phyloP scores from a whole-genome alignment of 257 asterid genomes.

The Henckelia pumila region DNA sequence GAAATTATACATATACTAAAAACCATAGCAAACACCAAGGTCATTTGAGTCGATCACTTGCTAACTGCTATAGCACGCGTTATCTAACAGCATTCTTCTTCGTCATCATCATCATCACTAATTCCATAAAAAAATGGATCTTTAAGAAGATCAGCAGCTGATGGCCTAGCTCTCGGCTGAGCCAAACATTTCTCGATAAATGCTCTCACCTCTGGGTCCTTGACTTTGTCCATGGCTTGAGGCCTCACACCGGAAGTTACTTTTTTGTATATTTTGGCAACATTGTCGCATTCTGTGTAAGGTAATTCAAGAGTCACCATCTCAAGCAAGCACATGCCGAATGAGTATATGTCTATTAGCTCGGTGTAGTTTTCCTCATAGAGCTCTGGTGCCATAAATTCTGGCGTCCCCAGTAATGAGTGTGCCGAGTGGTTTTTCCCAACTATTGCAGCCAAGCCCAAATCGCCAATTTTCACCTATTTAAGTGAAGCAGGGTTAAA shows the following conservation, averaged over 20 bases:
- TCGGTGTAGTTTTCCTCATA: conserved; percentile 49
- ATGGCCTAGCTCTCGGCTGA: conserved; percentile 39
- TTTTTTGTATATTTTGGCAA: conserved; percentile 45
- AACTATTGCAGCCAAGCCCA: conserved; percentile 40
- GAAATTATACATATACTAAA: not conserved
- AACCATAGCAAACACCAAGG: not conserved
- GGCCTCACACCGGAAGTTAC: conserved; percentile 49
- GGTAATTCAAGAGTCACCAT: conserved; percentile 51
- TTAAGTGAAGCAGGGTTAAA: not conserved
- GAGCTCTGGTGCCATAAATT: conserved; percentile 52
- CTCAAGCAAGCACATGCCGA: conserved; percentile 46
- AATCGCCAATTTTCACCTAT: conserved; percentile 48
- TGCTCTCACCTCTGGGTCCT: conserved; percentile 28
- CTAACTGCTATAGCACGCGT: not conserved
- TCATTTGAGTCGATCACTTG: not conserved
- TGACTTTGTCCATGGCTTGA: conserved; percentile 37
- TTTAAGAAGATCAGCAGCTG: conserved; percentile 41
- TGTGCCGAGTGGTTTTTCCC: conserved; percentile 48
- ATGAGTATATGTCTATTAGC: conserved; percentile 46
- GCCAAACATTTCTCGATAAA: conserved; percentile 41
- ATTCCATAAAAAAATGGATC: conserved; percentile 38
- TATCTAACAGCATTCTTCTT: too few species aligned
- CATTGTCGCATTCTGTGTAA: conserved; percentile 40
- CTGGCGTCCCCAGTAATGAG: conserved; percentile 42
- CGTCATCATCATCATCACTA: not conserved